A percentile compares a stretch with the other conserved stretches of the same genome.
Evolutionary conservation across 495 filamentous ascomycete genomes (phyloP).

Genomic region (Xylaria acuta): DNA sequence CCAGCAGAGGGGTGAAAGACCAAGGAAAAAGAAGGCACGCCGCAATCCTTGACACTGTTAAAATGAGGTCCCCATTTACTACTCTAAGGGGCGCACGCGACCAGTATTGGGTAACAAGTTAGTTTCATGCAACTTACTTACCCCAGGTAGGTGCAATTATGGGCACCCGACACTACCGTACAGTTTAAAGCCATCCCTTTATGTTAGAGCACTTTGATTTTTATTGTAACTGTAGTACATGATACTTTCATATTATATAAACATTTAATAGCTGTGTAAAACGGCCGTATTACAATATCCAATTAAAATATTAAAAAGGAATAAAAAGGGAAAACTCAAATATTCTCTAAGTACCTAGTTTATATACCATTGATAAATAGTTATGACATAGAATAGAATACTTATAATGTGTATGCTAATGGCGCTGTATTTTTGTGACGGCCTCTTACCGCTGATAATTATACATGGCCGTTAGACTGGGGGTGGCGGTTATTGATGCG

Average conservation of each 20-base stretch:
- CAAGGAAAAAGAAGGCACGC: background rate
- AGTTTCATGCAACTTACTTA: background rate
- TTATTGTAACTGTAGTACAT: too few relatives aligned
- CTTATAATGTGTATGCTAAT: too few relatives aligned
- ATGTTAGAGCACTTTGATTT: background rate
- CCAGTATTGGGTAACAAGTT: background rate
- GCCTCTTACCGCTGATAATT: background rate
- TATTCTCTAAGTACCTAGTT: too few relatives aligned
- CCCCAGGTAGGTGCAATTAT: too few relatives aligned
- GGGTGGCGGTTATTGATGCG: background rate
- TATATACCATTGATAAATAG: too few relatives aligned
- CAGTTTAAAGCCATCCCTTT: background rate
- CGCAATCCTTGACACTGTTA: background rate
- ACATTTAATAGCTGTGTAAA: too few relatives aligned
- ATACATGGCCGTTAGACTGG: too few relatives aligned
- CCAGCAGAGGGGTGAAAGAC: background rate
- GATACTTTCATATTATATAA: too few relatives aligned
- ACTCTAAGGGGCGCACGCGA: background rate
- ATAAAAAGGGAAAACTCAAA: background rate
- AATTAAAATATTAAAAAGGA: too few relatives aligned
- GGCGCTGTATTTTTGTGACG: background rate
- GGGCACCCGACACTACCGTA: too few relatives aligned
- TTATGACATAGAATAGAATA: background rate
- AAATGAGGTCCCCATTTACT: conserved; percentile 1
- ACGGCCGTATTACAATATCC: too few relatives aligned